Evolutionary conservation across 2,329 filamentous ascomycete species (phyloP).

Genomic region (Colletotrichum eremochloae): DNA sequence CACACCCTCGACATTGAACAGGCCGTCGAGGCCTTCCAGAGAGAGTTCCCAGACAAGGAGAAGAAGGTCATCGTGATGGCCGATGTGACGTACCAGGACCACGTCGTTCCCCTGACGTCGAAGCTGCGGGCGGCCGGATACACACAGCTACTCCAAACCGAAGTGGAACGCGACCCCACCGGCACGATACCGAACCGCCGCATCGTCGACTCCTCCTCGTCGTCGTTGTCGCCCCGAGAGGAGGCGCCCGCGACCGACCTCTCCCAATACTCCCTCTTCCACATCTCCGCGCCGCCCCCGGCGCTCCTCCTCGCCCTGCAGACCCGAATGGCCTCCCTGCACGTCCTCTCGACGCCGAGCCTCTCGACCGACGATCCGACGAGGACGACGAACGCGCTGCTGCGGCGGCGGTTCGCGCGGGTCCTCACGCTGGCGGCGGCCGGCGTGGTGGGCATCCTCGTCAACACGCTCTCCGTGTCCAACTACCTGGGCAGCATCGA

Average conservation of each 20-base stretch:
- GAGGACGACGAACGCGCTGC: slow-evolving; percentile 64
- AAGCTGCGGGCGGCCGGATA: slow-evolving; percentile 76
- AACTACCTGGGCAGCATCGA: slow-evolving; percentile 89
- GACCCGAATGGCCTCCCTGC: slow-evolving; percentile 82
- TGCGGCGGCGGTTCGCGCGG: slow-evolving; percentile 90
- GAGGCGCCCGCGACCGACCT: slow-evolving; percentile 59
- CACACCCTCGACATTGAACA: slow-evolving; percentile 74
- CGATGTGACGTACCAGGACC: slow-evolving; percentile 87
- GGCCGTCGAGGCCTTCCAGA: slow-evolving; percentile 70
- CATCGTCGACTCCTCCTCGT: slow-evolving; percentile 53
- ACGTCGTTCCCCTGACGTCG: slow-evolving; percentile 72
- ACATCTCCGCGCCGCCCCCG: slow-evolving; percentile 84
- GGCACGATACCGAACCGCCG: slow-evolving; percentile 88
- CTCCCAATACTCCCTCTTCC: slow-evolving; percentile 81
- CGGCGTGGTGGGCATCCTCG: slow-evolving; percentile 90
- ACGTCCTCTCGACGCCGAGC: slow-evolving; percentile 79
- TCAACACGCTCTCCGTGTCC: slow-evolving; percentile 93
- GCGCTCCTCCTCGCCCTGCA: slow-evolving; percentile 89
- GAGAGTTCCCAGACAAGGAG: slow-evolving; percentile 74
- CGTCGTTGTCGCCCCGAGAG: slow-evolving; percentile 41
- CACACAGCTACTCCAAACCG: slow-evolving; percentile 74
- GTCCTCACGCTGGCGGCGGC: slow-evolving; percentile 84
- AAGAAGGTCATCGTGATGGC: slow-evolving; percentile 84
- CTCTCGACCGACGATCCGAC: slow-evolving; percentile 62
- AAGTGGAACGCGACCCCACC: slow-evolving; percentile 81